A percentile compares a stretch with the other conserved stretches of the same genome.
Evolutionary conservation across 163 green algal genomes (phyloP).

Genomic region (Coccomyxa subellipsoidea): DNA sequence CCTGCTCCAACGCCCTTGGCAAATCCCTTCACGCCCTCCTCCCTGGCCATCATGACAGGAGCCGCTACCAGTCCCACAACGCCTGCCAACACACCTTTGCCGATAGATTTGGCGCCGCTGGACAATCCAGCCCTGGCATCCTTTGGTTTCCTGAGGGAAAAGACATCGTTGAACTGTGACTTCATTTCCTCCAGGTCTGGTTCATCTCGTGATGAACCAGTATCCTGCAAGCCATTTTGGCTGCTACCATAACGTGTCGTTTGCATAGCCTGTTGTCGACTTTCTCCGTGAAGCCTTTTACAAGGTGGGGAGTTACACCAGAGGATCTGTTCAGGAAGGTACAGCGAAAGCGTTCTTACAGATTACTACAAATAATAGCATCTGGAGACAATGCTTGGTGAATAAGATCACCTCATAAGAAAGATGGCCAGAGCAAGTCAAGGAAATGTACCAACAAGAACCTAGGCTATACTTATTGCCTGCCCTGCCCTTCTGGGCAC

Average conservation of each 20-base stretch:
- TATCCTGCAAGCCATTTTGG: not conserved
- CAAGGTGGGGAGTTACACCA: too few relatives aligned
- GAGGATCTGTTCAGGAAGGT: too few relatives aligned
- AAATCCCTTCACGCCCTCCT: slow-evolving; percentile 71
- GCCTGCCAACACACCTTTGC: slow-evolving; percentile 70
- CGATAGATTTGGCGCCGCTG: slow-evolving; percentile 68
- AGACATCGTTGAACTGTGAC: slow-evolving; percentile 32
- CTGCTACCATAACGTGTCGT: not conserved
- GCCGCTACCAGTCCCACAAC: slow-evolving; percentile 63
- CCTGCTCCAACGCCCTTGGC: slow-evolving; percentile 62
- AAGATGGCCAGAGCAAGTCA: not conserved
- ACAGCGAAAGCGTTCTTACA: too few relatives aligned
- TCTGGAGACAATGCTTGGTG: not conserved
- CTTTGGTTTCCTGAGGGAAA: slow-evolving; percentile 32
- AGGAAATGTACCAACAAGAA: not conserved
- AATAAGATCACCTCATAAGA: not conserved
- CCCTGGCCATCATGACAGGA: slow-evolving; percentile 64
- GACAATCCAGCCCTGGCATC: slow-evolving; percentile 51
- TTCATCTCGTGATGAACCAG: not conserved
- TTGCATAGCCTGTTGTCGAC: not conserved
- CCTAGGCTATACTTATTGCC: not conserved
- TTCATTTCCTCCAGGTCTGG: slow-evolving; percentile 10
- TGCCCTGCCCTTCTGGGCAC: too few relatives aligned
- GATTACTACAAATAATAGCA: too few relatives aligned
- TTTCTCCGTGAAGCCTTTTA: too few relatives aligned